Base-by-base conservation (phyloP, 352 stramenopile species). In the Globisporangium orthogonon region DNA sequence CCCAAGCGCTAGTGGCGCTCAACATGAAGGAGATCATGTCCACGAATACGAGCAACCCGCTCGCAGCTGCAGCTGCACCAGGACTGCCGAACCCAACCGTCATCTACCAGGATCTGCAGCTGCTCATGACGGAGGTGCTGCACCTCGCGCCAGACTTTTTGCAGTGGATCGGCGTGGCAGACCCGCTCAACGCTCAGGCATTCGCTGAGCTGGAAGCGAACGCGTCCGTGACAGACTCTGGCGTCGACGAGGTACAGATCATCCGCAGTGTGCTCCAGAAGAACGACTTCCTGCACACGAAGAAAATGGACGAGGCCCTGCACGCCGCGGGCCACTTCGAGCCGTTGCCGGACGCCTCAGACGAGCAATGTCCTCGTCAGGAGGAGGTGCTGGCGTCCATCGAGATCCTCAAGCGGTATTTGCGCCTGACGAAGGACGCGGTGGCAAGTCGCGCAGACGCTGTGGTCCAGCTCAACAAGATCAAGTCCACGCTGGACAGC, bases 241-340 rank as follows among this genome's bases (percentile, higher is more conserved):
- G 79, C 44, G 83, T 94, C 46, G 83, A 94, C 55, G 83, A 94
- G 53, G 70, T 84, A 23, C 81, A 91, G 62, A 91, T 94, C 56
- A 90, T 94, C 49, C 81, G 79, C 44, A 81, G 74, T 23, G 83
- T 94, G 47, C 67, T 94, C 9, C 74, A 91, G 58, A 94, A 91
- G 57, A 82, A 91, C 57, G 83, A 80, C 28, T 90, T 77, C 28
- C 63, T 91, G 40, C 78, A 69, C 29, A 84, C 82, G 13, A 86
- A 82, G 56, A 73, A 70, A 39, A 65, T 90, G 43, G 74, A 88
- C 48, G 76, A 87, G 33, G 71, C 74, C 9, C 82, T 66, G 30
- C 73, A 73, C 44, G 65, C 68, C 13, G 62, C 62, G 9, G 78
- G 76, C 0, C 61, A 83, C 28, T 77, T 73, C 50, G 78, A 86